phyloP scores from a whole-genome alignment of 768 basidiomycete genomes.

The Agrocybe praecox region DNA sequence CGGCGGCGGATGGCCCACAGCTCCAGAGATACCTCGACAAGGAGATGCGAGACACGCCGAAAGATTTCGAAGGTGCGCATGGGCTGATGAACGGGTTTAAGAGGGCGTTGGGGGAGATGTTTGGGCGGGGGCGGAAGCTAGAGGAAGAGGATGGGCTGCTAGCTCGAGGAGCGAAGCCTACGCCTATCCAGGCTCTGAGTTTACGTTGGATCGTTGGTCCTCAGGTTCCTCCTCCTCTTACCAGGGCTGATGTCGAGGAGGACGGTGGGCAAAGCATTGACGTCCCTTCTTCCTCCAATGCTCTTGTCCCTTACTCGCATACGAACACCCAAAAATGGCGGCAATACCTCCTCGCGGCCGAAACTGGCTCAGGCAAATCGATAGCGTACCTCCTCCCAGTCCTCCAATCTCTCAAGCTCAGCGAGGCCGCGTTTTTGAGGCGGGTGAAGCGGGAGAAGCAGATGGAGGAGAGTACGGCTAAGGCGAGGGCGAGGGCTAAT shows the following conservation, averaged over 20 bases:
- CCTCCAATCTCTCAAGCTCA: constrained; percentile 73
- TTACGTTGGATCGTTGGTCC: constrained; percentile 60
- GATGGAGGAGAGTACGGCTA: too few relatives aligned
- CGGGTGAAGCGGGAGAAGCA: too few relatives aligned
- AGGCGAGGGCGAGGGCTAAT: too few relatives aligned
- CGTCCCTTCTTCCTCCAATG: too few relatives aligned
- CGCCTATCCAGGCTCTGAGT: constrained; percentile 78
- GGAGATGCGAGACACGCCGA: background rate
- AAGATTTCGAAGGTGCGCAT: constrained; percentile 24
- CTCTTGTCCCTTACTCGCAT: too few relatives aligned
- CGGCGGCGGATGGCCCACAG: too few relatives aligned
- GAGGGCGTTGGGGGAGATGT: constrained; percentile 53
- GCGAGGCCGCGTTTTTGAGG: constrained; percentile 39
- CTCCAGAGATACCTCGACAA: background rate
- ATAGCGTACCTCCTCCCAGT: constrained; percentile 88
- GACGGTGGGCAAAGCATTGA: background rate
- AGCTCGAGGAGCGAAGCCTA: constrained; percentile 48
- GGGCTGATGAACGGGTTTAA: constrained; percentile 70
- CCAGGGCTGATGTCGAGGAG: constrained; percentile 1
- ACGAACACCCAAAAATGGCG: constrained; percentile 26
- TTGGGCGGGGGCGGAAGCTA: constrained; percentile 59
- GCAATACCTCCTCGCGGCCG: constrained; percentile 76
- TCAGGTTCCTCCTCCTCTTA: too few relatives aligned
- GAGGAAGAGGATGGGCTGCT: too few relatives aligned
- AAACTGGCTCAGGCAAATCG: constrained; percentile 92